These are phyloP conservation scores for Agaricus sinodeliciosus DNA, from an alignment of 768 basidiomycete genomes.

Conservation along the genomic window DNA sequence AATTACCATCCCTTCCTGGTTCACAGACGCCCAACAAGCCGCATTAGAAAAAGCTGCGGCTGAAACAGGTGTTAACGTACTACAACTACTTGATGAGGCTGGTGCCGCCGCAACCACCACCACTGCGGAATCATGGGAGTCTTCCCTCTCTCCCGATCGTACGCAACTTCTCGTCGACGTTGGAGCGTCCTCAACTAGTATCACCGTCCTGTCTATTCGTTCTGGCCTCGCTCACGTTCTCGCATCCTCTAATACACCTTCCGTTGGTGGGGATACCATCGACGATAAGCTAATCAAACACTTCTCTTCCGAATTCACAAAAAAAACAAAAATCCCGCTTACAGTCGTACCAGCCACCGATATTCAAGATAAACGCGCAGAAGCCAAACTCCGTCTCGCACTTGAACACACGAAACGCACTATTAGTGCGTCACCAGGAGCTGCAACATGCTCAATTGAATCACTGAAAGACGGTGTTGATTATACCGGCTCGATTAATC, in stretches of 20 bases:
- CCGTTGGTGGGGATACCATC: conserved; percentile 62
- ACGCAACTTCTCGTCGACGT: conserved; percentile 80
- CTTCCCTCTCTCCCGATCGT: conserved; percentile 47
- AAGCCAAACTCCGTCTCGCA: conserved; percentile 89
- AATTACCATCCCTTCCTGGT: conserved; percentile 74
- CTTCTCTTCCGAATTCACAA: conserved; percentile 94
- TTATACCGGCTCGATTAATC: conserved; percentile 55
- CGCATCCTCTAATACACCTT: conserved; percentile 39
- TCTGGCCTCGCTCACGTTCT: conserved; percentile 68
- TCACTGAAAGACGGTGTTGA: conserved; percentile 92
- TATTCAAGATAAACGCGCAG: conserved; percentile 69
- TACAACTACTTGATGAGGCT: conserved; percentile 85
- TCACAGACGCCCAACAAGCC: conserved; percentile 57
- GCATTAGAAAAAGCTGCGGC: conserved; percentile 71
- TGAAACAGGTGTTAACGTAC: conserved; percentile 75
- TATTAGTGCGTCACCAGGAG: conserved; percentile 77
- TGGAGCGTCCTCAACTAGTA: conserved; percentile 64
- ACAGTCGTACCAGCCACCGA: conserved; percentile 54
- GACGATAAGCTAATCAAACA: conserved; percentile 82
- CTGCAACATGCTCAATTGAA: conserved; percentile 89
- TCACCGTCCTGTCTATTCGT: conserved; percentile 67
- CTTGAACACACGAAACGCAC: conserved; percentile 95
- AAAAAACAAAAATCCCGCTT: conserved; percentile 82
- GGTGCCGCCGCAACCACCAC: conserved; percentile 67
- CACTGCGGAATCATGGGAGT: conserved; percentile 36